Percentiles rank a stretch among this genome's conserved stretches.
These are phyloP conservation scores for Bolboschoenus planiculmis DNA, from an alignment of 176 grass and related monocot genomes.

Conservation along the genomic window DNA sequence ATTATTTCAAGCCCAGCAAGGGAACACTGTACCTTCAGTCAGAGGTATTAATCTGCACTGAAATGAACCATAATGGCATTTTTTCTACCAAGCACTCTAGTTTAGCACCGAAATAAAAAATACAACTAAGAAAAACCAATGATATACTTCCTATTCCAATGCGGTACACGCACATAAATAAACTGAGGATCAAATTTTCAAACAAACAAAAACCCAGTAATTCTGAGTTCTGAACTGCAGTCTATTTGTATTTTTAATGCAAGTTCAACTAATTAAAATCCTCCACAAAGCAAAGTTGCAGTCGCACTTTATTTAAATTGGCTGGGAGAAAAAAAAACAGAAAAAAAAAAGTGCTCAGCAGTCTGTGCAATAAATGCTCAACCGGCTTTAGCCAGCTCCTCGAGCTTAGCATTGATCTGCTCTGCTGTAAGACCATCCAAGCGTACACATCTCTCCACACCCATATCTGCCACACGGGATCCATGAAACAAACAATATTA, in stretches of 20 bases:
- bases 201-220: slow-evolving; percentile 13
- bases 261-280: no score
- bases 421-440: slow-evolving; percentile 56
- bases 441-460: slow-evolving; percentile 54
- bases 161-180: not conserved
- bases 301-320: slow-evolving; percentile 17
- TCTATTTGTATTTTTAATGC: no score
- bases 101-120: not conserved
- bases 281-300: not conserved
- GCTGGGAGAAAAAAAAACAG: not conserved
- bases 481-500: not conserved
- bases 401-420: slow-evolving; percentile 61
- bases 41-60: not conserved
- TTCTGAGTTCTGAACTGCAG: not conserved
- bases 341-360: not conserved
- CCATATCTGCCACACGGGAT: slow-evolving; percentile 41
- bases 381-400: slow-evolving; percentile 47
- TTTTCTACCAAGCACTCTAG: not conserved
- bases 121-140: not conserved
- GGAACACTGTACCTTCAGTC: not conserved
- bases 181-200: not conserved
- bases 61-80: not conserved
- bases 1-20: not conserved
- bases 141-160: not conserved
- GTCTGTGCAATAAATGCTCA: slow-evolving; percentile 1